Conservation (phyloP, 1,284 basidiomycete species). For the Cryptococcus floricola region DNA sequence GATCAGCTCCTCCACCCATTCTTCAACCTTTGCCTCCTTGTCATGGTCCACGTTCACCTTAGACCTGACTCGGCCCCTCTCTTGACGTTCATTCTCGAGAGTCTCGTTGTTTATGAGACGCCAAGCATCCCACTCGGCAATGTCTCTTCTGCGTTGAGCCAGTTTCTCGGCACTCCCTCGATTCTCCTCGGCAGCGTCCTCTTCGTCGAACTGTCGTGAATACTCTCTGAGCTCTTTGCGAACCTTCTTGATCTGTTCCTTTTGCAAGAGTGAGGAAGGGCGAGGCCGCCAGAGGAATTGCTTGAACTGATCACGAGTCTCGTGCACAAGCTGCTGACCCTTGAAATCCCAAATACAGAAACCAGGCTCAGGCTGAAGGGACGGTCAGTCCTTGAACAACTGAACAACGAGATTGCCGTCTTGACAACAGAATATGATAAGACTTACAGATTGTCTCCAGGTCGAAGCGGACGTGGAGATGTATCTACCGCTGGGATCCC, state of each 20-base stretch:
- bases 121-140: slow-evolving; percentile 99
- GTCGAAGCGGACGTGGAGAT: slow-evolving; percentile 89
- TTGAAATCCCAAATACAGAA: slow-evolving; percentile 98
- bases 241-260: slow-evolving; percentile 77
- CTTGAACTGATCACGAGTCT: slow-evolving; percentile 92
- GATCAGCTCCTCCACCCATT: slow-evolving; percentile 85
- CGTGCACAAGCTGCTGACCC: slow-evolving; percentile 84
- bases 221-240: slow-evolving; percentile 89
- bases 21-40: slow-evolving; percentile 81
- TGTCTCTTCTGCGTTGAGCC: slow-evolving; percentile 81
- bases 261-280: slow-evolving; percentile 77
- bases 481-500: slow-evolving; percentile 96
- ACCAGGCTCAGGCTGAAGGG: slow-evolving; percentile 81
- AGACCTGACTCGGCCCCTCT: slow-evolving; percentile 31
- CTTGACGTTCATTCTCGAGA: slow-evolving; percentile 36
- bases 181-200: slow-evolving; percentile 92
- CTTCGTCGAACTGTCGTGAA: slow-evolving; percentile 90
- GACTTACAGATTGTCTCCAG: slow-evolving; percentile 85
- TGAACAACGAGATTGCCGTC: too few relatives aligned
- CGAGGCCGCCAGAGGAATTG: slow-evolving; percentile 98
- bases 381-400: neutral
- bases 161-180: slow-evolving; percentile 90
- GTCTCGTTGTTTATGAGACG: slow-evolving; percentile 44
- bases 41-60: slow-evolving; percentile 40
- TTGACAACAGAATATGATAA: neutral